Evolutionary conservation across 169 alveolate species (phyloP), one percentile per base, ranked within the genome.

Genomic region (Amoebophrya sp.): DNA sequence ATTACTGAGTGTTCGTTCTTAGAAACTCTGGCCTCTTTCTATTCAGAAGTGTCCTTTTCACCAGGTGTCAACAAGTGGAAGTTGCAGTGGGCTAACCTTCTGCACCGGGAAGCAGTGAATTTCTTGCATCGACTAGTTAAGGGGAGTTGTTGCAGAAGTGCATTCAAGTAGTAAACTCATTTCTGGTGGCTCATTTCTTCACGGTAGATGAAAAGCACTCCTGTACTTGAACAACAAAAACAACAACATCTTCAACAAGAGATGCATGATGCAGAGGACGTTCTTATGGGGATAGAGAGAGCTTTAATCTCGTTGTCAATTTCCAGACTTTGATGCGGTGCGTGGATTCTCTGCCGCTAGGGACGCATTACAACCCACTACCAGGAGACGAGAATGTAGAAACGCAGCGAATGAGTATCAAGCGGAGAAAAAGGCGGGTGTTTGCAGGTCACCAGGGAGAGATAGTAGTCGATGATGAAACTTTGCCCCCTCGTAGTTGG

Each of bases 381-480:
- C 83, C 83, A 10, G 83, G 83, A 6, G 83, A 65, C 26, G 83
- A 65, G 83, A 65, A 65, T 36, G 83, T 65, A 65, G 39, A 65
- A 36, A 65, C 0, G 83, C 38, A 65, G 26, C 83, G 83, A 0
- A 65, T 65, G 83, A 65, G 83, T 36, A 65, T 65, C 83, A 65
- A 65, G 83, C 83, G 83, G 12, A 65, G 83, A 18, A 65, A 65
- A 26, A 6, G 83, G 83, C 83, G 83, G 83, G 83, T 65, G 83
- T 6, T 26, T 10, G 36, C 12, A 36, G 83, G 83, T 1, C 83
- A 65, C 83, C 38, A 65, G 36, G 33, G 33, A 65, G 39, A 29
- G 33, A 65, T 65, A 6, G 83, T 26, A 26, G 33, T 65, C 33
- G 83, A 65, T 36, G 83, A 65, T 36, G 83, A 65, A 36, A 65